Conservation (phyloP, 495 filamentous ascomycete species). For the Penicillium cosmopolitanum region DNA sequence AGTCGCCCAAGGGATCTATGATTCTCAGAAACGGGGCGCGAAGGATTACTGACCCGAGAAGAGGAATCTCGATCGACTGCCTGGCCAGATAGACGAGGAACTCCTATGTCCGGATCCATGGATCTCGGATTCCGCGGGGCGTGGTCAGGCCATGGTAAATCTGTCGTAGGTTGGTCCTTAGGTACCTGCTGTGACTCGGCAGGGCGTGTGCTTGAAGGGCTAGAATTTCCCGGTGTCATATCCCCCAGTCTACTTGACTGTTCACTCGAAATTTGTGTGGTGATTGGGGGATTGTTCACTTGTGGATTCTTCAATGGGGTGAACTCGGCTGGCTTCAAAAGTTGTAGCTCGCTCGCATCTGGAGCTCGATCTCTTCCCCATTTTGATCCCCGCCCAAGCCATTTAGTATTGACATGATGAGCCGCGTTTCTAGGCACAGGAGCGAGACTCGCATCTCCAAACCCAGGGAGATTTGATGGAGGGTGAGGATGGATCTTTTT, state of each 20-base stretch:
- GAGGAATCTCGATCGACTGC: too few relatives aligned
- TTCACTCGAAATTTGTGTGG: background rate
- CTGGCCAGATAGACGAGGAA: too few relatives aligned
- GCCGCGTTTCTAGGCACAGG: background rate
- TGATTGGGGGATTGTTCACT: background rate
- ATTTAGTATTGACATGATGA: background rate
- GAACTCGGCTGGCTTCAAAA: constrained; percentile 42
- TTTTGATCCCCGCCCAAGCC: constrained; percentile 12
- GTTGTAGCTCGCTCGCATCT: constrained; percentile 44
- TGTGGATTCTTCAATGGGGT: constrained; percentile 1
- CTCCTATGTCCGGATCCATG: too few relatives aligned
- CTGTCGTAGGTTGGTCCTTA: too few relatives aligned
- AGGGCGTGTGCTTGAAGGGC: too few relatives aligned
- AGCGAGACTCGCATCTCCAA: background rate
- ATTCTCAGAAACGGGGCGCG: too few relatives aligned
- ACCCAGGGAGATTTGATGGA: background rate
- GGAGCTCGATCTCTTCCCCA: constrained; percentile 47
- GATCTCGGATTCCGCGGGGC: too few relatives aligned
- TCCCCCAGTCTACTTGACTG: background rate
- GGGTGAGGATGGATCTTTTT: background rate
- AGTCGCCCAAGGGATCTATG: too few relatives aligned
- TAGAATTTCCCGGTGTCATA: background rate
- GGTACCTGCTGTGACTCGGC: too few relatives aligned
- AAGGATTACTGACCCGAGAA: too few relatives aligned
- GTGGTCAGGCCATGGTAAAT: too few relatives aligned